Base-by-base conservation (phyloP, 2,329 filamentous ascomycete genomes). In the Celoporthe dispersa region DNA sequence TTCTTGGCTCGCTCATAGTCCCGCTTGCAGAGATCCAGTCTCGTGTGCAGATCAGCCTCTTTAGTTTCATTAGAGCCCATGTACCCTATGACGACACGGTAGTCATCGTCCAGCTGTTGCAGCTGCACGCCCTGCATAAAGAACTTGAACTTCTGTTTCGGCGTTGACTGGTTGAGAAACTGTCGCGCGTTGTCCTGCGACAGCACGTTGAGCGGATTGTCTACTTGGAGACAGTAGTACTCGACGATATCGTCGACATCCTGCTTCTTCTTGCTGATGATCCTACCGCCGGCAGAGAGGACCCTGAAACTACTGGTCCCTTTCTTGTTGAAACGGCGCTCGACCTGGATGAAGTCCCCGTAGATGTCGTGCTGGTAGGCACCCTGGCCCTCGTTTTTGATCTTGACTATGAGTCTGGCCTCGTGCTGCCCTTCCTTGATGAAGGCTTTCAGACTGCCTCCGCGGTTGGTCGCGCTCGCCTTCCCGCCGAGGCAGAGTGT, bases 401-500 rank as follows among this genome's bases (percentile, higher is more conserved):
- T 91, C 77, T 90, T 92, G 71, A 99, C 94, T 11, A 90, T 86
- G 61, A 99, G 87, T 33, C 87, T 89, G 2, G 91, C 91, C 71
- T 87, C 90, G 72, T 97, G 93, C 73, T 89, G 85, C 48, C 94
- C 95, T 78, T 96, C 91, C 77, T 97, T 98, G 80, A 99, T 93
- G 77, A 98, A 81, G 70, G 88, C 92, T 80, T 97, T 97, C 35
- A 99, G 82, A 75, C 91, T 97, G 66, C 93, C 92, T 53, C 94
- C 96, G 73, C 96, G 92, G 77, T 98, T 98, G 4, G 96, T 98
- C 22, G 93, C 89, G 68, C 93, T 93, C 1, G 96, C 94, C 80
- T 98, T 98, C 28, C 93, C 95, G 71, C 96, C 96, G n/a, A 99
- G 85, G 77, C 96, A 98, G 44, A 99, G 86, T 0, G 94, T 97